Evolutionary conservation across 2,329 filamentous ascomycete genomes (phyloP).

Genomic region (Teratosphaeria epicoccoides): DNA sequence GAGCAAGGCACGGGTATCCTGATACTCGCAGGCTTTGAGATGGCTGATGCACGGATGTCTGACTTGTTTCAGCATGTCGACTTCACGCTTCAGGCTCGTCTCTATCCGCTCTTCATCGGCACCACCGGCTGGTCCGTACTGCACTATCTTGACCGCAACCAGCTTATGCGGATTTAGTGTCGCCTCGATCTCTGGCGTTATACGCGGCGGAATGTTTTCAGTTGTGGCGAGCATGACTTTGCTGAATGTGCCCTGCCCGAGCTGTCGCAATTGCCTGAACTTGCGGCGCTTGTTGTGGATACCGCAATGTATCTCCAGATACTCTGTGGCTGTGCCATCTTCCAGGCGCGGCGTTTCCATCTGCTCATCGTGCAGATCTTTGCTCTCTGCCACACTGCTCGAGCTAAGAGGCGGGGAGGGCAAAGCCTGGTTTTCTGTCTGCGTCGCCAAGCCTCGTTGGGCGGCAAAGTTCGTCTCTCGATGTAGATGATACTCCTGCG

Average conservation of each 20-base stretch:
- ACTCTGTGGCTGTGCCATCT: conserved; percentile 29
- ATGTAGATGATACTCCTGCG: conserved; percentile 46
- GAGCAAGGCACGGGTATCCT: conserved; percentile 69
- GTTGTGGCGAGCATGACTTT: conserved; percentile 85
- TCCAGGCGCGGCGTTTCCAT: conserved; percentile 24
- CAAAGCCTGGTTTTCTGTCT: conserved; percentile 20
- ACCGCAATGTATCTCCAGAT: conserved; percentile 37
- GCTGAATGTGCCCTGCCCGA: conserved; percentile 93
- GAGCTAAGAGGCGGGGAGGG: conserved; percentile 79
- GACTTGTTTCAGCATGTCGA: conserved; percentile 84
- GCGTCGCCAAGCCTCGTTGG: conserved; percentile 59
- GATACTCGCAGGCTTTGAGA: conserved; percentile 82
- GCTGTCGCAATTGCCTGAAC: conserved; percentile 68
- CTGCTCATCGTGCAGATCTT: conserved; percentile 33
- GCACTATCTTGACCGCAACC: conserved; percentile 90
- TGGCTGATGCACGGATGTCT: conserved; percentile 84
- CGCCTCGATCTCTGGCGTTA: conserved; percentile 34
- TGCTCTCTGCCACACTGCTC: conserved; percentile 44
- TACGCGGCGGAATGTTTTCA: conserved; percentile 42
- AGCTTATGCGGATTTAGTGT: conserved; percentile 61
- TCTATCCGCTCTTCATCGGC: conserved; percentile 89
- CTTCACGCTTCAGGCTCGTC: conserved; percentile 83
- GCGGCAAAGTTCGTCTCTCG: conserved; percentile 74
- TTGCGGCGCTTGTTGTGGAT: conserved; percentile 64
- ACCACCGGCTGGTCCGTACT: conserved; percentile 86